phyloP scores from a whole-genome alignment of 164 flowering plant species.

The Houttuynia cordata region DNA sequence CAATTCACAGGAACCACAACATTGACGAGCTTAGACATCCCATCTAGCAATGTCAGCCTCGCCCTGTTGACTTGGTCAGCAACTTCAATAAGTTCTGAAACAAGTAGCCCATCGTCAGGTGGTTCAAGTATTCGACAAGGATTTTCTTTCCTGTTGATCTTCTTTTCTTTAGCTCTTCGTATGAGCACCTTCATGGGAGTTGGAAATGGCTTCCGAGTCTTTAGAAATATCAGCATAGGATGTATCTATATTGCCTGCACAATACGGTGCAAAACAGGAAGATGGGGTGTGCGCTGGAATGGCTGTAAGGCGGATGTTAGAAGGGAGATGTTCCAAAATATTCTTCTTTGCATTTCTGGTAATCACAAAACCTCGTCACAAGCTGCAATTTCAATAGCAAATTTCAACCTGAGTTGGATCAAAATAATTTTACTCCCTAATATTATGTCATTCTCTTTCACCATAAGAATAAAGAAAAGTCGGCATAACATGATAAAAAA shows the following conservation, averaged over 20 bases:
- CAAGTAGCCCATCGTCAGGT: slow-evolving; percentile 58
- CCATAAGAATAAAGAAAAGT: too few relatives aligned
- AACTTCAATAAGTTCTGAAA: slow-evolving; percentile 48
- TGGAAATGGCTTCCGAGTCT: slow-evolving; percentile 57
- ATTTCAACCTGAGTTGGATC: too few relatives aligned
- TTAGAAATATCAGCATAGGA: slow-evolving; percentile 32
- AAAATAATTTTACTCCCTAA: too few relatives aligned
- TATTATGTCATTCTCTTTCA: too few relatives aligned
- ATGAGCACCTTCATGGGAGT: slow-evolving; percentile 66
- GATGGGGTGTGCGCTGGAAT: not conserved
- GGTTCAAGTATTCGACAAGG: slow-evolving; percentile 50
- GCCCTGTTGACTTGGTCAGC: slow-evolving; percentile 53
- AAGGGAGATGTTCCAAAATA: not conserved
- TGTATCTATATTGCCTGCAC: not conserved
- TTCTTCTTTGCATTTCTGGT: slow-evolving; percentile 1
- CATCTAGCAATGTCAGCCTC: slow-evolving; percentile 31
- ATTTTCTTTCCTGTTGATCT: slow-evolving; percentile 27
- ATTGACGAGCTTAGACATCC: slow-evolving; percentile 32
- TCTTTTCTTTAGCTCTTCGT: slow-evolving; percentile 45
- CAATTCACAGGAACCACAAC: slow-evolving; percentile 34
- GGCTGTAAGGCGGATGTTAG: not conserved
- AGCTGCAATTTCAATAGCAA: too few relatives aligned
- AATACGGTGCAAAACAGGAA: not conserved
- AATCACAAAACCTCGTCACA: too few relatives aligned
- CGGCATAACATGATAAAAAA: too few relatives aligned